These are phyloP conservation scores for Sisymbrium altissimum DNA, from an alignment of 345 rosid genomes.

Conservation along the genomic window DNA sequence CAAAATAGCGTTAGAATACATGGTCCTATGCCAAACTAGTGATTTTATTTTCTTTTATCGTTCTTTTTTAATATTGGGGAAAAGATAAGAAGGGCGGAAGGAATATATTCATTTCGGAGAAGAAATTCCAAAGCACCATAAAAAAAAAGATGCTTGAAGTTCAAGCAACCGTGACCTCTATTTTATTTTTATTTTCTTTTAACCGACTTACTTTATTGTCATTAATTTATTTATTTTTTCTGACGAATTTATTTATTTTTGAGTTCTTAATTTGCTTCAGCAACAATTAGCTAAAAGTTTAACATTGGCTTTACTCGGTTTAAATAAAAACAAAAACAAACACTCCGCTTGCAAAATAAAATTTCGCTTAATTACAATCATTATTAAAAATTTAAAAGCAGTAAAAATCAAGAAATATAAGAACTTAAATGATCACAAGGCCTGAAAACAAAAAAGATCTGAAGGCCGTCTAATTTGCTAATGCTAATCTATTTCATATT, in stretches of 20 bases:
- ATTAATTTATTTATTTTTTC: slow-evolving; percentile 4
- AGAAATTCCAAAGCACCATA: slow-evolving; percentile 56
- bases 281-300: slow-evolving; percentile 52
- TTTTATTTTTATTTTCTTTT: slow-evolving; percentile 32
- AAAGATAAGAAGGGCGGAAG: slow-evolving; percentile 39
- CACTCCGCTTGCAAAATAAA: neutral
- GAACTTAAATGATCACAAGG: neutral
- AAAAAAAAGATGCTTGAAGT: slow-evolving; percentile 82
- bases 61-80: neutral
- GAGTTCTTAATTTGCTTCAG: slow-evolving; percentile 29
- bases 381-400: neutral
- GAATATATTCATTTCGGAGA: slow-evolving; percentile 78
- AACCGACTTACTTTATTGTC: slow-evolving; percentile 47
- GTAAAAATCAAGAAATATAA: neutral
- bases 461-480: neutral
- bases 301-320: slow-evolving; percentile 49
- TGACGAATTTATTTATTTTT: neutral
- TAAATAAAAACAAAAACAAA: neutral
- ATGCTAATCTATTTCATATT: neutral
- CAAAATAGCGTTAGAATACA: slow-evolving; percentile 13
- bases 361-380: neutral
- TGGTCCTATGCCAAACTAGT: slow-evolving; percentile 15
- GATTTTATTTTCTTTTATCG: neutral
- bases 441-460: too few relatives aligned
- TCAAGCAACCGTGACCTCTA: slow-evolving; percentile 73